Evolutionary conservation across 345 rosid species (phyloP), one percentile per base, ranked within the genome.

Genomic region (Microcos paniculata): DNA sequence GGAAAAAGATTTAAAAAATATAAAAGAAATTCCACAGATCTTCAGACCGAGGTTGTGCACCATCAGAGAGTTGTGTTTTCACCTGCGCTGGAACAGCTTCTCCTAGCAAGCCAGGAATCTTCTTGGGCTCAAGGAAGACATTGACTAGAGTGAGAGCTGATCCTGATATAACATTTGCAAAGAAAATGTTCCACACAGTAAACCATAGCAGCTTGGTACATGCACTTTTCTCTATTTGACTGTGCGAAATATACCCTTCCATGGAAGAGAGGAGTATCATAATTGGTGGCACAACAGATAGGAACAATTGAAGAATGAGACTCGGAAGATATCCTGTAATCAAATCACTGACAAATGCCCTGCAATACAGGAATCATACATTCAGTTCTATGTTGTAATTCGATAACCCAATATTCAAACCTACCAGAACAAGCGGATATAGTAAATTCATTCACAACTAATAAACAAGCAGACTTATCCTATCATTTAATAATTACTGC

Each of bases 291-390:
- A 93, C 81, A 33, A 85, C 77, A 63, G 48, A 59, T 49, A 91
- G 85, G 83, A 93, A 95, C 71, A 79, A 67, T 69, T 87, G 89
- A 62, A 95, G 93, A 71, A 91, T 73, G 42, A 95, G 88, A 87
- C 93, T 93, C 10, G 99, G 99, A 76, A 95, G 92, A 82, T 95
- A 93, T 85, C 98, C 98, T 3, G 97, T 93, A 76, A 95, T 85
- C 80, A 93, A 85, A 80, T 89, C 82, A 82, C 91, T 89, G 56
- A 91, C 82, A 33, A 90, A 77, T 52, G 88, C 70, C 84, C 99
- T 95, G 92, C 87, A 87, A 74, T 55, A 55, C 77, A 78, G 68
- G 74, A 62, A 71, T 48, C 53, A 59, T 31, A 51, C 38, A 23
- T 63, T 80, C 35, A 79, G 80, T 53, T 33, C 59, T 55, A 64